Evolutionary conservation across 2,329 filamentous ascomycete genomes (phyloP).

Genomic region (Paecilomyces fulvus): DNA sequence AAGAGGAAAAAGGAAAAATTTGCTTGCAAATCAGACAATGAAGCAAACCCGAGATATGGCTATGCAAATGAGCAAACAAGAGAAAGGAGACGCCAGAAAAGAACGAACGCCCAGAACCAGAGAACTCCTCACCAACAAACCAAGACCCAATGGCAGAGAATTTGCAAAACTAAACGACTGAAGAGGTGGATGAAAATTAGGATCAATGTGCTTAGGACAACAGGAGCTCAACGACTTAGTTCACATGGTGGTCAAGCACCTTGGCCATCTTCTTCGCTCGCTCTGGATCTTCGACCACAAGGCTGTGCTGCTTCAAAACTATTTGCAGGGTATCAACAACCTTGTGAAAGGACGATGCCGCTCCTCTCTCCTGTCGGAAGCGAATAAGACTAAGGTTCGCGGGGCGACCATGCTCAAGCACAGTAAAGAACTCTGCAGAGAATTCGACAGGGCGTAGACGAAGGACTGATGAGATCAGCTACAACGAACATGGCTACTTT

Average conservation of each 20-base stretch:
- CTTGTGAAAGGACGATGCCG: slow-evolving; percentile 77
- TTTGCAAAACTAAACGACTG: not conserved
- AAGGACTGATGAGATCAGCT: slow-evolving; percentile 48
- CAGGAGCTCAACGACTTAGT: not conserved
- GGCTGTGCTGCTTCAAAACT: slow-evolving; percentile 55
- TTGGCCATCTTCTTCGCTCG: slow-evolving; percentile 61
- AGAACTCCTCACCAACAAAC: not conserved
- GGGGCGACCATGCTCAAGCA: slow-evolving; percentile 74
- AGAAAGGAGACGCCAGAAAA: not conserved
- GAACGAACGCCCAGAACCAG: not conserved
- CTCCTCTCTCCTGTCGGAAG: slow-evolving; percentile 85
- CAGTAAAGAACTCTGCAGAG: slow-evolving; percentile 76
- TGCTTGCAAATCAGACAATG: not conserved
- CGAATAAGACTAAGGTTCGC: slow-evolving; percentile 71
- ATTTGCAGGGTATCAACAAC: slow-evolving; percentile 69
- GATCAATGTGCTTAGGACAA: slow-evolving; percentile 10
- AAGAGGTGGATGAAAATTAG: not conserved
- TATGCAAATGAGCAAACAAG: not conserved
- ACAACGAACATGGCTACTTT: slow-evolving; percentile 7
- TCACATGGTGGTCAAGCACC: slow-evolving; percentile 19
- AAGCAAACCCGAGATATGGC: not conserved
- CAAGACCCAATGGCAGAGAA: not conserved
- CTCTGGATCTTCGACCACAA: slow-evolving; percentile 60
- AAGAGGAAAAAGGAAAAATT: not conserved
- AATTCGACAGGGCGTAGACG: slow-evolving; percentile 82